These are phyloP conservation scores for Paecilomyces sp. DNA, from an alignment of 2,329 filamentous ascomycete species.

Conservation along the genomic window DNA sequence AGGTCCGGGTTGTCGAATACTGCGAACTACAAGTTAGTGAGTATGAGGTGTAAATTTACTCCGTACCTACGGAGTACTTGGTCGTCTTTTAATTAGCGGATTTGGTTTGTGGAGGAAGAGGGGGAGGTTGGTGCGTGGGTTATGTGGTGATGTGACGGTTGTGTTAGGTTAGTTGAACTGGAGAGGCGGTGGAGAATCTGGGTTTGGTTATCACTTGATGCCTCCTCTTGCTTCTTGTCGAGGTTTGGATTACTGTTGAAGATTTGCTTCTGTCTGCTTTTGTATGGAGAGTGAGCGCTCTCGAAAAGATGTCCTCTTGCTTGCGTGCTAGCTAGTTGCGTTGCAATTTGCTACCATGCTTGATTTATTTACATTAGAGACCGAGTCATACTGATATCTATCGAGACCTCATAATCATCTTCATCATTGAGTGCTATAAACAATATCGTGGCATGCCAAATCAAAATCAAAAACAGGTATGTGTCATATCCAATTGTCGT, in stretches of 20 bases:
- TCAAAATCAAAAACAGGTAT: not conserved
- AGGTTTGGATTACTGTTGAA: too few species aligned
- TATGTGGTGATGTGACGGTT: too few species aligned
- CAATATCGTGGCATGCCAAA: not conserved
- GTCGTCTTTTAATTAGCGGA: not conserved
- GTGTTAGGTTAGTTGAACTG: too few species aligned
- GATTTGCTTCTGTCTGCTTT: too few species aligned
- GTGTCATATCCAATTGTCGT: not conserved
- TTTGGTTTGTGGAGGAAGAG: not conserved
- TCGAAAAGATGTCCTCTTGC: too few species aligned
- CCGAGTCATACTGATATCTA: not conserved
- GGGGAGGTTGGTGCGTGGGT: too few species aligned
- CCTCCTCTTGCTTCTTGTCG: too few species aligned
- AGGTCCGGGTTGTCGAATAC: not conserved
- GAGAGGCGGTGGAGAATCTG: too few species aligned
- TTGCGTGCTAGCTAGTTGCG: not conserved
- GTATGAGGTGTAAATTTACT: not conserved
- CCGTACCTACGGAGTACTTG: too few species aligned
- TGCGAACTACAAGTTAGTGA: not conserved
- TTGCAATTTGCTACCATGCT: not conserved
- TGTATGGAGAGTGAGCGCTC: too few species aligned
- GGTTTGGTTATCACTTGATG: too few species aligned
- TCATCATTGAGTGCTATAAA: not conserved
- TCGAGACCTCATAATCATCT: not conserved
- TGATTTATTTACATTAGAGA: not conserved